phyloP scores from a whole-genome alignment of 2,329 filamentous ascomycete genomes.

The Colletotrichum costaricense region DNA sequence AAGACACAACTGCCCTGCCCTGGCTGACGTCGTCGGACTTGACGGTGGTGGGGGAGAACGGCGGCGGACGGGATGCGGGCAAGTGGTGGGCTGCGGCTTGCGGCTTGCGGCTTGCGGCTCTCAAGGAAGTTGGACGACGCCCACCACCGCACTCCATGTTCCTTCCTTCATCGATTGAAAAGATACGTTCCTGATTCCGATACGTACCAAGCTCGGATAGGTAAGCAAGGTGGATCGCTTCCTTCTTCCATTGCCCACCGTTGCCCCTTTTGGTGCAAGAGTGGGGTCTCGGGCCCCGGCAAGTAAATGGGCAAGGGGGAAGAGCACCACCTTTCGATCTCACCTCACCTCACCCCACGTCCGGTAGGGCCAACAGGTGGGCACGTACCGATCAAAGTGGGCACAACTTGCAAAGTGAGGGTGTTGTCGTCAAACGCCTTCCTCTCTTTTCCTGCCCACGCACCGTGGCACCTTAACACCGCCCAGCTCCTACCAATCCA shows the following conservation, averaged over 20 bases:
- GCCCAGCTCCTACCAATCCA: not conserved
- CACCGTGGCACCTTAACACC: not conserved
- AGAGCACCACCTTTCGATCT: not conserved
- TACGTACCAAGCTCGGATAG: not conserved
- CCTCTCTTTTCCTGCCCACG: not conserved
- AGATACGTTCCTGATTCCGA: no score
- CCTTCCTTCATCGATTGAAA: not conserved
- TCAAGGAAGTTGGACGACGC: not conserved
- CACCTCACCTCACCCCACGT: not conserved
- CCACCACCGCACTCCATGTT: not conserved
- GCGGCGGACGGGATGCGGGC: not conserved
- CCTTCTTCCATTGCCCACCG: not conserved
- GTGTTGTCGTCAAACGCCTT: not conserved
- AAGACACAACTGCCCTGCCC: not conserved
- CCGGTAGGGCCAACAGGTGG: not conserved
- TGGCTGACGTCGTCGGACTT: conserved; percentile 10
- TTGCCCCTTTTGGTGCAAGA: not conserved
- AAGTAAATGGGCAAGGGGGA: not conserved
- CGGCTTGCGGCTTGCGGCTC: conserved; percentile 13
- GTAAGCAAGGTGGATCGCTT: not conserved
- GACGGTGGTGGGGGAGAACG: not conserved
- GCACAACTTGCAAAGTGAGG: not conserved
- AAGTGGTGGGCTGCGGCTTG: not conserved
- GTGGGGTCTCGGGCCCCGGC: not conserved
- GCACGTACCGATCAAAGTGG: not conserved